Evolutionary conservation across 768 basidiomycete species (phyloP).

Genomic region (Mycena albidolilacea): DNA sequence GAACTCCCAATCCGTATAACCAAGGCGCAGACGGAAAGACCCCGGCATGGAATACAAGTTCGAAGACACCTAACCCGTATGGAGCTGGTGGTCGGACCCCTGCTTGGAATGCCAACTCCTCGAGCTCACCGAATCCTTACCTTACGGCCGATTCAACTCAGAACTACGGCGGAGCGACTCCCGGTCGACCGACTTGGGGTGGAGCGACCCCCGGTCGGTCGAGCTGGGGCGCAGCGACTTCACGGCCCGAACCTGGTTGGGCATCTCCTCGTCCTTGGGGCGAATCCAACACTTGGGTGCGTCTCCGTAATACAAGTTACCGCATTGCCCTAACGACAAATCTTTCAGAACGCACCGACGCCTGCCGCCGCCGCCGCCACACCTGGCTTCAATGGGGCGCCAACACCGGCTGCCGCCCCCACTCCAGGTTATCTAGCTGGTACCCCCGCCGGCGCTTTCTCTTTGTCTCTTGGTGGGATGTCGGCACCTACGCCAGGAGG

Average conservation of each 20-base stretch:
- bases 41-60: conserved; percentile 75
- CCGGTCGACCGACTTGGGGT: conserved; percentile 49
- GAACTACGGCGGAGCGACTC: conserved; percentile 49
- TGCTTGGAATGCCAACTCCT: conserved; percentile 50
- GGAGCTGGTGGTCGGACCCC: conserved; percentile 61
- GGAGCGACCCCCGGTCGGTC: conserved; percentile 45
- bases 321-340: conserved; percentile 14
- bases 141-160: conserved; percentile 26
- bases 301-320: conserved; percentile 25
- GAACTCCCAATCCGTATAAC: conserved; percentile 56
- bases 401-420: conserved; percentile 50
- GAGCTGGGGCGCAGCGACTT: conserved; percentile 44
- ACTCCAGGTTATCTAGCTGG: conserved; percentile 35
- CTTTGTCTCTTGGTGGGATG: conserved; percentile 43
- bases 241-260: conserved; percentile 36
- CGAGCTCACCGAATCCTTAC: conserved; percentile 43
- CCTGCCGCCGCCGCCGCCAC: conserved; percentile 62
- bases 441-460: conserved; percentile 39
- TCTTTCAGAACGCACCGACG: conserved; percentile 64
- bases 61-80: conserved; percentile 83
- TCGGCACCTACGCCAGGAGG: conserved; percentile 56
- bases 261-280: conserved; percentile 35
- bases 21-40: conserved; percentile 70
- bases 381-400: conserved; percentile 53
- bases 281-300: conserved; percentile 46